phyloP scores from a whole-genome alignment of 2,329 filamentous ascomycete species.

The Diatrype stigma region DNA sequence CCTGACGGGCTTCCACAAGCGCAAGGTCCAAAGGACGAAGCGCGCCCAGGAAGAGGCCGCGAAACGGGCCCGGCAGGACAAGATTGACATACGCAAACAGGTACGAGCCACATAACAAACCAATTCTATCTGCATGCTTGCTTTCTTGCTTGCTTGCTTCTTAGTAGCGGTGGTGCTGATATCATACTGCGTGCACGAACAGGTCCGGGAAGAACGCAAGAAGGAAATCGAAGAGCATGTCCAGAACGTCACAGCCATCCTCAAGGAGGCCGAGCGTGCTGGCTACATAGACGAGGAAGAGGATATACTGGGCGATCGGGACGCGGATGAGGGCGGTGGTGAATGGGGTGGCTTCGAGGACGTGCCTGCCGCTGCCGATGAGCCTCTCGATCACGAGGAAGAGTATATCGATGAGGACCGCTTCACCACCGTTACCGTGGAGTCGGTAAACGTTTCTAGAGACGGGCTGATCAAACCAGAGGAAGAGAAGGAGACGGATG shows the following conservation, averaged over 20 bases:
- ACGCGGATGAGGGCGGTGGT: slow-evolving; percentile 35
- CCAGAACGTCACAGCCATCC: slow-evolving; percentile 65
- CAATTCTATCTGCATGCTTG: not conserved
- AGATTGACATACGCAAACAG: slow-evolving; percentile 68
- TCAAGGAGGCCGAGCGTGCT: slow-evolving; percentile 57
- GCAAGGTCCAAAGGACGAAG: slow-evolving; percentile 82
- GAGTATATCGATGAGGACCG: slow-evolving; percentile 96
- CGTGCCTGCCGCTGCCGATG: slow-evolving; percentile 27
- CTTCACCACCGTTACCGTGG: slow-evolving; percentile 91
- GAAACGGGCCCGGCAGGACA: slow-evolving; percentile 74
- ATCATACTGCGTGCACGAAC: not conserved
- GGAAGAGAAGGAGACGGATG: slow-evolving; percentile 33
- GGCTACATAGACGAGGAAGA: slow-evolving; percentile 35
- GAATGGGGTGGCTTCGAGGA: slow-evolving; percentile 66
- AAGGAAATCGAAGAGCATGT: slow-evolving; percentile 80
- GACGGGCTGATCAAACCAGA: slow-evolving; percentile 63
- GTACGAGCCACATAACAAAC: slow-evolving; percentile 40
- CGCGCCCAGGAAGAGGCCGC: slow-evolving; percentile 77
- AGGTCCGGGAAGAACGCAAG: slow-evolving; percentile 82
- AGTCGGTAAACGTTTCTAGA: slow-evolving; percentile 75
- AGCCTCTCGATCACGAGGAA: slow-evolving; percentile 73
- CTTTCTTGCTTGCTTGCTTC: not conserved
- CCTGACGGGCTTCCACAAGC: slow-evolving; percentile 94
- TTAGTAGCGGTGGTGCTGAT: not conserved
- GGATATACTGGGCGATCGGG: slow-evolving; percentile 25